These are phyloP conservation scores for Salvia sclarea DNA, from an alignment of 305 asterid species.

Conservation along the genomic window DNA sequence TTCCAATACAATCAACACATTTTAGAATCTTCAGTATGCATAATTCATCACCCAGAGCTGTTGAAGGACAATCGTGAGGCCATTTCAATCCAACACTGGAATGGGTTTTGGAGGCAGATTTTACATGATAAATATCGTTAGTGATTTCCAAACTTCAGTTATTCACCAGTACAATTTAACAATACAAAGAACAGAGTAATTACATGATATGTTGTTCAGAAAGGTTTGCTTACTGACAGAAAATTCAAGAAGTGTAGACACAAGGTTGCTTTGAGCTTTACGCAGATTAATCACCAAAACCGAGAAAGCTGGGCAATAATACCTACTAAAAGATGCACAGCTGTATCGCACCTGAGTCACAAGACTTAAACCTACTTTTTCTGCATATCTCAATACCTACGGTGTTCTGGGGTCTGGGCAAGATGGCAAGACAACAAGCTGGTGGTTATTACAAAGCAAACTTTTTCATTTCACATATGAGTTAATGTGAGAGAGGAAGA, in stretches of 20 bases:
- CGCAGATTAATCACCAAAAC: constrained; percentile 3
- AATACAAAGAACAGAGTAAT: constrained; percentile 7
- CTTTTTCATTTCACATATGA: constrained; percentile 3
- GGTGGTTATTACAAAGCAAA: background rate
- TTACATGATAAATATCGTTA: constrained; percentile 4
- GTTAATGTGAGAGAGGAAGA: constrained; percentile 16
- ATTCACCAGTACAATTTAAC: constrained; percentile 6
- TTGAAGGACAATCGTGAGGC: constrained; percentile 7
- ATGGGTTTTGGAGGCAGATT: too few relatives aligned
- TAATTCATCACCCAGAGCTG: constrained; percentile 9
- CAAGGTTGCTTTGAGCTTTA: constrained; percentile 15
- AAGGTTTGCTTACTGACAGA: constrained; percentile 7
- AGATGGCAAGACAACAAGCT: constrained; percentile 8
- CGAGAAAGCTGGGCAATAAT: background rate
- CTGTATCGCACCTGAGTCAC: background rate
- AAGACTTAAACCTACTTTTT: background rate
- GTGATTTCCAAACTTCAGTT: background rate
- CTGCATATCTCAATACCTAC: constrained; percentile 7
- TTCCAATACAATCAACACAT: constrained; percentile 4
- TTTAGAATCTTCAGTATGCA: constrained; percentile 13
- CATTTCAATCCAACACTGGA: too few relatives aligned
- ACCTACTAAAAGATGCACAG: constrained; percentile 7
- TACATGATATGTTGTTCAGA: background rate
- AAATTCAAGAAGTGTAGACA: background rate
- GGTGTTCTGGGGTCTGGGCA: constrained; percentile 18